Conservation (phyloP, 2,329 filamentous ascomycete genomes). For the Aspergillus ochraceoroseus region DNA sequence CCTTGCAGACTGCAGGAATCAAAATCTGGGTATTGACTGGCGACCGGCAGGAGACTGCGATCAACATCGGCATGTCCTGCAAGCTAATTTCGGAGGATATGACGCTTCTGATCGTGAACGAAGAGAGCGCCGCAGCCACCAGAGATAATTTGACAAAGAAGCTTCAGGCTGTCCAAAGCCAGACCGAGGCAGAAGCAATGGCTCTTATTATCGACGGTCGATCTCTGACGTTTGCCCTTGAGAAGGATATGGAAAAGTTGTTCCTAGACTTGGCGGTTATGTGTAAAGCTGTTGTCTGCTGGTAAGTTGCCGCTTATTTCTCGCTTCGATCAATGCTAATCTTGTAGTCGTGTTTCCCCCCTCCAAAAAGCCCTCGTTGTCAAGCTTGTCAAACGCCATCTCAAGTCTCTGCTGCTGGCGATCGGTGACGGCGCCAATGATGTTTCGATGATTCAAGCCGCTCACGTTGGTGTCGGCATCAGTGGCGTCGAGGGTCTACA, state of each 20-base stretch:
- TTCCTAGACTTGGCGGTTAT: conserved; percentile 90
- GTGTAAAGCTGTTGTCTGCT: conserved; percentile 98
- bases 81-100: conserved; percentile 98
- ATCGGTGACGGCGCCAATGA: conserved; percentile 98
- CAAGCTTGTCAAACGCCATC: conserved; percentile 93
- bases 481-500: conserved; percentile 95
- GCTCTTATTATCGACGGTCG: conserved; percentile 95
- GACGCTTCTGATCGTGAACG: conserved; percentile 94
- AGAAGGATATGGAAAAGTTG: conserved; percentile 86
- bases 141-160: conserved; percentile 91
- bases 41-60: conserved; percentile 95
- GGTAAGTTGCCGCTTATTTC: conserved; percentile 39
- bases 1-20: conserved; percentile 91
- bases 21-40: conserved; percentile 98
- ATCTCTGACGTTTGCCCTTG: conserved; percentile 85
- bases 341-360: conserved; percentile 77
- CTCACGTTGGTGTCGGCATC: conserved; percentile 95
- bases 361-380: conserved; percentile 96
- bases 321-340: conserved; percentile 9
- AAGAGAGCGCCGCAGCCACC: conserved; percentile 73
- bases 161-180: conserved; percentile 78
- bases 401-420: conserved; percentile 84
- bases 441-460: conserved; percentile 99
- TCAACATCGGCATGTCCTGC: conserved; percentile 99
- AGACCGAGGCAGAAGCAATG: conserved; percentile 70